Evolutionary conservation across 2,329 filamentous ascomycete genomes (phyloP).

Genomic region (Ophiostoma sp.): DNA sequence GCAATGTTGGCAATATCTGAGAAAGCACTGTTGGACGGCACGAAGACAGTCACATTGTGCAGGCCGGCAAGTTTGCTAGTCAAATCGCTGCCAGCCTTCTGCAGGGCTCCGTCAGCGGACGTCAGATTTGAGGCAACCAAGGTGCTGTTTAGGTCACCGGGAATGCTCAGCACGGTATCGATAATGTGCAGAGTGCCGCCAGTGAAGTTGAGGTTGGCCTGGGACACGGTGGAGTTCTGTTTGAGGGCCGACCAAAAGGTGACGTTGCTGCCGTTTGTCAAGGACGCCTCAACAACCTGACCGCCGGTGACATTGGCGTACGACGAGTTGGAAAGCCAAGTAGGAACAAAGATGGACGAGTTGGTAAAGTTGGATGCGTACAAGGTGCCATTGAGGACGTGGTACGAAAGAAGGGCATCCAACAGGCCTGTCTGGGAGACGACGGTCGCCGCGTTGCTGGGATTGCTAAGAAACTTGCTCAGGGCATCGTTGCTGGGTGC

Average conservation of each 20-base stretch:
- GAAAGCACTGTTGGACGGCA: constrained; percentile 6
- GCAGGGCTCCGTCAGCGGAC: not conserved
- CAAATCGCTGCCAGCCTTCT: not conserved
- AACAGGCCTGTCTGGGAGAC: not conserved
- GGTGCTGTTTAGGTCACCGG: not conserved
- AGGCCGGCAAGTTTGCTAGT: not conserved
- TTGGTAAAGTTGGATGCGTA: constrained; percentile 13
- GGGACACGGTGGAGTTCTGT: not conserved
- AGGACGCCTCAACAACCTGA: not conserved
- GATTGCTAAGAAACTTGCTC: not conserved
- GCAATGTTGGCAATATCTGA: constrained; percentile 11
- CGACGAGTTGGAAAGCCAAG: constrained; percentile 3
- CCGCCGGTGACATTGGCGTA: constrained; percentile 13
- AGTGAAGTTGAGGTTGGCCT: constrained; percentile 11
- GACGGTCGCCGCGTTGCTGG: not conserved
- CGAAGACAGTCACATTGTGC: constrained; percentile 1
- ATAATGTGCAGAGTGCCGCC: constrained; percentile 14
- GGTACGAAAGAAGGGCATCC: not conserved
- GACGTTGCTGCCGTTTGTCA: not conserved
- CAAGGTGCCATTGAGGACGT: constrained; percentile 13
- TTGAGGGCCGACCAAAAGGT: constrained; percentile 9
- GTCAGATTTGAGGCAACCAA: not conserved
- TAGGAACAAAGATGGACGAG: not conserved
- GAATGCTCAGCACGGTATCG: constrained; percentile 11
- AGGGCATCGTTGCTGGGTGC: constrained; percentile 9